A percentile compares a stretch with the other conserved stretches of the same genome.
These are phyloP conservation scores for Sporisorium exsertum DNA, from an alignment of 1,284 basidiomycete species.

Conservation along the genomic window DNA sequence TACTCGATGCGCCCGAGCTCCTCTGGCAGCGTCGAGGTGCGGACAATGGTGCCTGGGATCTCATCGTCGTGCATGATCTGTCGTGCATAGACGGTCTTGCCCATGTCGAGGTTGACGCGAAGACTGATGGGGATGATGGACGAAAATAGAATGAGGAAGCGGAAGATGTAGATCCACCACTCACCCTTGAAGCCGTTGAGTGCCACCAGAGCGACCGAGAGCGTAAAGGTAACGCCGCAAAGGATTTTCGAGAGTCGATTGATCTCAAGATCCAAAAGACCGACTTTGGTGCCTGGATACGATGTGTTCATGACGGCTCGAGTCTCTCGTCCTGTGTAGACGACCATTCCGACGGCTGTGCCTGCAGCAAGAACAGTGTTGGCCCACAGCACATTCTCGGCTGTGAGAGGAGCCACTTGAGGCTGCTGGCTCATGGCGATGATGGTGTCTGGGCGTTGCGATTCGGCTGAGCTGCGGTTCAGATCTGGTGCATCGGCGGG, in stretches of 20 bases:
- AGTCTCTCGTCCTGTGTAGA: constrained; percentile 95
- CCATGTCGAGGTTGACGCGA: constrained; percentile 98
- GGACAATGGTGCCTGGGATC: constrained; percentile 93
- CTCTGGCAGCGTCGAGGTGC: constrained; percentile 95
- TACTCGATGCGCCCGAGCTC: constrained; percentile 97
- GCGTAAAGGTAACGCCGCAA: constrained; percentile 89
- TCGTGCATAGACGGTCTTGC: constrained; percentile 95
- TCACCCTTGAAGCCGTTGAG: constrained; percentile 94
- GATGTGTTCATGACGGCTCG: constrained; percentile 99
- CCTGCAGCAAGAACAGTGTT: constrained; percentile 98
- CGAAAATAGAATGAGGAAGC: constrained; percentile 96
- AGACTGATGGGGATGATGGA: constrained; percentile 99
- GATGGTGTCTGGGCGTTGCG: constrained; percentile 31
- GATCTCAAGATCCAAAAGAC: constrained; percentile 91
- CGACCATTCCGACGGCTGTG: constrained; percentile 88
- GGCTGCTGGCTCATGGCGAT: constrained; percentile 70
- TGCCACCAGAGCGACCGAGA: constrained; percentile 91
- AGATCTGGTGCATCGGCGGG: constrained; percentile 25
- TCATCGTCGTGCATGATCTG: constrained; percentile 93
- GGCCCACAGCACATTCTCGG: constrained; percentile 95
- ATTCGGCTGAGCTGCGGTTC: constrained; percentile 28
- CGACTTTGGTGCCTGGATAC: constrained; percentile 94
- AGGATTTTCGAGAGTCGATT: constrained; percentile 97
- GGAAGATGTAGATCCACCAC: constrained; percentile 96
- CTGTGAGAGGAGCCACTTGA: constrained; percentile 72